These are phyloP conservation scores for Aspergillus sp. DNA, from an alignment of 2,329 filamentous ascomycete genomes.

Conservation along the genomic window DNA sequence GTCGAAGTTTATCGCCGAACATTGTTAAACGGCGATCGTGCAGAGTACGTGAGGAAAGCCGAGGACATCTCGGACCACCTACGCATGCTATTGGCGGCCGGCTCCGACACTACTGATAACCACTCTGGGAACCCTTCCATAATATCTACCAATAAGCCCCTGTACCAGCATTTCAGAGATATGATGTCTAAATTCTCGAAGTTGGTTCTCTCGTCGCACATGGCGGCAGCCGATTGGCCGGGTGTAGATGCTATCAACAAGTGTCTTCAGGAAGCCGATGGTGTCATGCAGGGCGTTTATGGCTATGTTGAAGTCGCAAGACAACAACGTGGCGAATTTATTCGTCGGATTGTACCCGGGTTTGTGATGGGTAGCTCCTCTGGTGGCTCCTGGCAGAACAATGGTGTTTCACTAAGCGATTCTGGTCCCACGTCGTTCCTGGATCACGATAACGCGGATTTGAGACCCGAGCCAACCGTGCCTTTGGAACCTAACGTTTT, in stretches of 20 bases:
- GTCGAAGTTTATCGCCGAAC: conserved; percentile 88
- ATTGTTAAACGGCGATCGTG: conserved; percentile 77
- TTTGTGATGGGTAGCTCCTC: conserved; percentile 83
- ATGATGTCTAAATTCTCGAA: conserved; percentile 99
- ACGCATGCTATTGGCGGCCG: conserved; percentile 87
- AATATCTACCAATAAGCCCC: conserved; percentile 93
- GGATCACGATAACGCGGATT: conserved; percentile 81
- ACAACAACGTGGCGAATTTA: conserved; percentile 89
- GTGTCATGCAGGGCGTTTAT: conserved; percentile 88
- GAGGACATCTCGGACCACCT: conserved; percentile 98
- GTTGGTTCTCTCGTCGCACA: conserved; percentile 94
- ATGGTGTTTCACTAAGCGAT: conserved; percentile 62
- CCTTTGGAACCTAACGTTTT: conserved; percentile 74
- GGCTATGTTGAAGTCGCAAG: conserved; percentile 95
- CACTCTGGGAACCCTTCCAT: conserved; percentile 99
- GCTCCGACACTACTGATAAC: conserved; percentile 96
- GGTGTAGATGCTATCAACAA: conserved; percentile 92
- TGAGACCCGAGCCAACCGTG: conserved; percentile 67
- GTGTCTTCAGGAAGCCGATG: conserved; percentile 95
- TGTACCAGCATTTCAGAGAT: conserved; percentile 96
- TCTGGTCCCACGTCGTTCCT: conserved; percentile 69
- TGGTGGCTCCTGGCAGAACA: conserved; percentile 83
- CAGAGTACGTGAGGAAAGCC: conserved; percentile 90
- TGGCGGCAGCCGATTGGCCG: conserved; percentile 93
- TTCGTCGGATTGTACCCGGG: conserved; percentile 87